These are phyloP conservation scores for Triticum aestivum DNA, from an alignment of 176 grass and related monocot genomes.

Conservation along the genomic window DNA sequence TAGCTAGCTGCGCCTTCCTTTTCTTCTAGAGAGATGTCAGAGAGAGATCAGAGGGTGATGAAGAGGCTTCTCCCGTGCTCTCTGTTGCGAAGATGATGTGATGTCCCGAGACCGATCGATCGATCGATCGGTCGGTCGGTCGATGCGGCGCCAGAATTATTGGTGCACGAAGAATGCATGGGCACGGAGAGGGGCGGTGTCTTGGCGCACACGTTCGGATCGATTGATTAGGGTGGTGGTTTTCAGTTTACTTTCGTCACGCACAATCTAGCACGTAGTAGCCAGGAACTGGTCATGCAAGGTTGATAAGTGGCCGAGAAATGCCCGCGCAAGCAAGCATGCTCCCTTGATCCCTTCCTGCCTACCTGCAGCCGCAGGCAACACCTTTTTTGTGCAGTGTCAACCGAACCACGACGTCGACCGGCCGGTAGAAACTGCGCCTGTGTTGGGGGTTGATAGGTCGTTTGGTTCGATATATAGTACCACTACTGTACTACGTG, in stretches of 20 bases:
- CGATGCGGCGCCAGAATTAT: not conserved
- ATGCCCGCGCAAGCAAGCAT: not conserved
- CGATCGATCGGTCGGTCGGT: too few species aligned
- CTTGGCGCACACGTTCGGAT: not conserved
- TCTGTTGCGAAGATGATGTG: not conserved
- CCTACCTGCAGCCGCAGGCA: too few species aligned
- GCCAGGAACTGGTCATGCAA: not conserved
- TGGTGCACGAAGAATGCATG: not conserved
- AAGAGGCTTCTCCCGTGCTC: not conserved
- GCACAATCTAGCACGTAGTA: not conserved
- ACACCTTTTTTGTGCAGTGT: too few species aligned
- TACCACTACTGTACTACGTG: too few species aligned
- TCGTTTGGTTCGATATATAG: too few species aligned
- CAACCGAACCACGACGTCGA: too few species aligned
- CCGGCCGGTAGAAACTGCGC: too few species aligned
- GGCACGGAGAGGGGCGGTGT: not conserved
- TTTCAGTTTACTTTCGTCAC: not conserved
- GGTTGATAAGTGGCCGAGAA: not conserved
- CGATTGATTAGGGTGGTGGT: not conserved
- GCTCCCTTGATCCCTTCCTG: too few species aligned
- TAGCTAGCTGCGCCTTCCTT: not conserved
- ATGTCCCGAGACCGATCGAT: not conserved
- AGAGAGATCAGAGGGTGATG: not conserved
- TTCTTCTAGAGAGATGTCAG: constrained; percentile 23
- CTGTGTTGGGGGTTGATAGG: too few species aligned